Conservation (phyloP, 202 grass and related monocot genomes). For the Panicum hallii region DNA sequence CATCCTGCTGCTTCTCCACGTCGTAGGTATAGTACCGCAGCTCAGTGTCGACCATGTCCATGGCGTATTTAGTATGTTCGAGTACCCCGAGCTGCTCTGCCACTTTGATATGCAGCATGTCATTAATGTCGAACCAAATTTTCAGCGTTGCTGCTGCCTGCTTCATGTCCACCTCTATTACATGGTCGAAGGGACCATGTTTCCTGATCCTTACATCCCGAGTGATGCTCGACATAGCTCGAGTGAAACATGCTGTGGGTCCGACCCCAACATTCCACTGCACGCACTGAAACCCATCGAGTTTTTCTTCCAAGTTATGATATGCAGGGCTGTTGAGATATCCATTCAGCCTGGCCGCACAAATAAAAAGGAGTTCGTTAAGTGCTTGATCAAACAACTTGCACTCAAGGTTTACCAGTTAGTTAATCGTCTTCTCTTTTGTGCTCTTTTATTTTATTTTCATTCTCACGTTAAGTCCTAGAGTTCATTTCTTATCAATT, state of each 20-base stretch:
- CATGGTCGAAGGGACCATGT: no score
- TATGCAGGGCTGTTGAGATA: neutral
- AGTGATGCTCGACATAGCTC: neutral
- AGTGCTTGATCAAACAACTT: neutral
- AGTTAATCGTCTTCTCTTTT: neutral
- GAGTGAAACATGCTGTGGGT: neutral
- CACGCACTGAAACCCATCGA: accelerated
- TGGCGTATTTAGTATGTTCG: neutral
- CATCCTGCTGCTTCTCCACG: no score
- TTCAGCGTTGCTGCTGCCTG: neutral
- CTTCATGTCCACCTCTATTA: no score
- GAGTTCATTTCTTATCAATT: neutral
- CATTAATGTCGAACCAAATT: accelerated
- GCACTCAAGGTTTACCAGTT: no score
- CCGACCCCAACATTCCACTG: neutral
- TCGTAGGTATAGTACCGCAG: neutral
- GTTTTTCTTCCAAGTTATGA: accelerated
- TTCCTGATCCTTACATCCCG: accelerated
- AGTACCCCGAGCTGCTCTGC: constrained; percentile 19
- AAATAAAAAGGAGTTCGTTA: neutral
- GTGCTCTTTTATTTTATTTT: neutral
- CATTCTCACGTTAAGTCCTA: neutral
- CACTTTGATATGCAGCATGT: neutral
- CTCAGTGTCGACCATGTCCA: neutral
- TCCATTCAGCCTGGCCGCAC: neutral